Base-by-base conservation (phyloP, 2,329 filamentous ascomycete species). In the Lachnellula occidentalis region DNA sequence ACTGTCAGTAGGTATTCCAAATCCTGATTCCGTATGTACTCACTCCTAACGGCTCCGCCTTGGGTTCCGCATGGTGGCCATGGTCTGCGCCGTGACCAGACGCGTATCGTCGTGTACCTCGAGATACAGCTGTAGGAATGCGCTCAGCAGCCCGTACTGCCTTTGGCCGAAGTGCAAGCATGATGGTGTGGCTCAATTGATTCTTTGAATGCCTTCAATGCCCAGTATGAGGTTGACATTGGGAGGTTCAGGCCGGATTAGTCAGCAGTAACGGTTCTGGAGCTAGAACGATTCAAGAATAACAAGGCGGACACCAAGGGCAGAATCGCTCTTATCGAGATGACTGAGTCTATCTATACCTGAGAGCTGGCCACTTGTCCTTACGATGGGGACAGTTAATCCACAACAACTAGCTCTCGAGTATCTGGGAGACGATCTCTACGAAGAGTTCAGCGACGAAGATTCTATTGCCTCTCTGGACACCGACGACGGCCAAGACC, bases 31-130 rank as follows among this genome's bases (percentile, higher is more conserved):
- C 11, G 22, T 48, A 46, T 52, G 39, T 58, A 74, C 76, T 66
- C 73, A 81, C 78, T 51, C 78, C 77, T 56, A 80, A 71, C 57
- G 73, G 71, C 67, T 81, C 78, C 56, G 73, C 72, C 52, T 67
- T 71, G 50, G 75, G 71, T 56, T 61, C 62, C 54, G 66, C 64
- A 53, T 70, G 67, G 50, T 72, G 68, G 50, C 65, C 62, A 55
- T 57, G 54, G 36, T 45, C 48, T 34, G 34, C 43, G 31, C 52
- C 59, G 5, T 60, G 54, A 27, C 52, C 53, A 19, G 61, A 61
- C 9, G 65, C 57, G 51, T 65, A 66, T 39, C 59, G 61, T 45
- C 54, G 58, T 34, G 53, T 49, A 43, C 50, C 46, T 24, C 55
- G 57, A 22, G 52, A 34, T 21, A 55, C 47, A 50, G 57, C 55